These are phyloP conservation scores for Aspergillus hortae DNA, from an alignment of 2,329 filamentous ascomycete genomes.

Conservation along the genomic window DNA sequence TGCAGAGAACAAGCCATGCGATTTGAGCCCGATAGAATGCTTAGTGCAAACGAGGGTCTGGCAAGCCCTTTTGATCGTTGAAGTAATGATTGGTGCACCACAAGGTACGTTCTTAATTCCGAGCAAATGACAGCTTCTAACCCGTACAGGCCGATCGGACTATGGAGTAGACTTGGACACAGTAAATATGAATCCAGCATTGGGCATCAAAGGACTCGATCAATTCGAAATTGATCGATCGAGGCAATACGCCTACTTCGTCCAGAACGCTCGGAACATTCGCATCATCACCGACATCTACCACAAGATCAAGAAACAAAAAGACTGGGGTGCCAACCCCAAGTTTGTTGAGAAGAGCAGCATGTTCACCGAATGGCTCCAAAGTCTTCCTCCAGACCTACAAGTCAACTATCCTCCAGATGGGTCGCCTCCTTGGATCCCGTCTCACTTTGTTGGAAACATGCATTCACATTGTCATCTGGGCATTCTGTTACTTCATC, in stretches of 20 bases:
- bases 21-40: constrained; percentile 68
- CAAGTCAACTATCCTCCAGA: constrained; percentile 73
- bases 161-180: constrained; percentile 70
- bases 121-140: constrained; percentile 11
- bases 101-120: constrained; percentile 62
- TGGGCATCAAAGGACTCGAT: constrained; percentile 64
- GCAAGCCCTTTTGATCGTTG: constrained; percentile 81
- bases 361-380: constrained; percentile 70
- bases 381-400: constrained; percentile 73
- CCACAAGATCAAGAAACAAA: constrained; percentile 67
- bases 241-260: constrained; percentile 78
- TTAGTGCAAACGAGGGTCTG: constrained; percentile 81
- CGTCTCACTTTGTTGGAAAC: constrained; percentile 84
- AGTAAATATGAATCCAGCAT: constrained; percentile 68
- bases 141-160: constrained; percentile 65
- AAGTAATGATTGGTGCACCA: constrained; percentile 88
- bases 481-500: constrained; percentile 78
- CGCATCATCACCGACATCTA: constrained; percentile 74
- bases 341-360: constrained; percentile 77
- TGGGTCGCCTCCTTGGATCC: constrained; percentile 76
- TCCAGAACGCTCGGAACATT: constrained; percentile 73
- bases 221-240: constrained; percentile 73
- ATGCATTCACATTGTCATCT: constrained; percentile 87
- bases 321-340: constrained; percentile 84
- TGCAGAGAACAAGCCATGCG: constrained; percentile 67